Percentiles rank a stretch among this genome's conserved stretches.
These are phyloP conservation scores for Vigna hirtella DNA, from an alignment of 306 rosid genomes.

Conservation along the genomic window DNA sequence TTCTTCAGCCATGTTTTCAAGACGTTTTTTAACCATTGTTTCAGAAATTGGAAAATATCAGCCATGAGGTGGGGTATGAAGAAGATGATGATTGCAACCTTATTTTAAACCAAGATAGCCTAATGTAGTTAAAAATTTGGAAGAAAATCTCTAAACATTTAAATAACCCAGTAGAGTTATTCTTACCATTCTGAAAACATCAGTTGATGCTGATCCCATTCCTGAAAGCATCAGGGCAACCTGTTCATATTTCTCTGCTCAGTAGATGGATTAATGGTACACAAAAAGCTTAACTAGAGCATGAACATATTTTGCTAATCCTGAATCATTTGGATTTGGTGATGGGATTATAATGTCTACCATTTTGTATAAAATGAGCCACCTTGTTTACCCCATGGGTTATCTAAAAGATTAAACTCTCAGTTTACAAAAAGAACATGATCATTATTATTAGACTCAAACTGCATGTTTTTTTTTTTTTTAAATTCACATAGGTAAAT, in stretches of 20 bases:
- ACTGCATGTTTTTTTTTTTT: background rate
- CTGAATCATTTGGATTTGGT: constrained; percentile 24
- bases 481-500: background rate
- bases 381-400: background rate
- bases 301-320: background rate
- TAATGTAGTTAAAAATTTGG: background rate
- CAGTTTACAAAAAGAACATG: background rate
- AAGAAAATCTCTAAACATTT: constrained; percentile 16
- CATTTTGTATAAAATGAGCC: background rate
- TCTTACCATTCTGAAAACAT: constrained; percentile 88
- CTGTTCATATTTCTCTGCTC: constrained; percentile 54
- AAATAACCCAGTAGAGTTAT: background rate
- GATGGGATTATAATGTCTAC: background rate
- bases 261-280: constrained; percentile 27
- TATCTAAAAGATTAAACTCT: background rate
- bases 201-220: constrained; percentile 76
- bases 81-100: constrained; percentile 26
- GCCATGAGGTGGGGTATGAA: constrained; percentile 19
- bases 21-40: constrained; percentile 7
- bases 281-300: background rate
- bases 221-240: constrained; percentile 95
- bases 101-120: background rate
- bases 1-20: background rate
- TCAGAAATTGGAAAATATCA: constrained; percentile 22
- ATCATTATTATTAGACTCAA: background rate